Percentiles rank a stretch among this genome's conserved stretches.
Conservation (phyloP, 495 filamentous ascomycete genomes). For the Immersiella caudata region DNA sequence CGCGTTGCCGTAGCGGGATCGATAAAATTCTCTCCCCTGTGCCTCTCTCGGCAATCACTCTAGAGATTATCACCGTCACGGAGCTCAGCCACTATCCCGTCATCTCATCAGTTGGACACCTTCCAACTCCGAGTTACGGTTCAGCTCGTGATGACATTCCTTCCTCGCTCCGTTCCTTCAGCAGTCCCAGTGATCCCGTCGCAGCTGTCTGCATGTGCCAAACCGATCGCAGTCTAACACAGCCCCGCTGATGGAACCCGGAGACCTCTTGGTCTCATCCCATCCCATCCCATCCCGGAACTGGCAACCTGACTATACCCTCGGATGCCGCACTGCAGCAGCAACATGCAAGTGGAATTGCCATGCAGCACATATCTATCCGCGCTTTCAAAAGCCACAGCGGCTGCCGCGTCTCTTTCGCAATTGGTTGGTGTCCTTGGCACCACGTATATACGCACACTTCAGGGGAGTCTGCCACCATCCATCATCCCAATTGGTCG, state of each 20-base stretch:
- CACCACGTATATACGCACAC: background rate
- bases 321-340: background rate
- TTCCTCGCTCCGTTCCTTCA: too few relatives aligned
- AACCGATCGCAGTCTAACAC: background rate
- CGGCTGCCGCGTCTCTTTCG: slow-evolving; percentile 23
- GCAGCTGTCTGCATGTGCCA: too few relatives aligned
- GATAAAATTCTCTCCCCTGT: background rate
- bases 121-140: too few relatives aligned
- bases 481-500: background rate
- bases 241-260: background rate
- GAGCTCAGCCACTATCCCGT: too few relatives aligned
- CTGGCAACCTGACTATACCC: background rate
- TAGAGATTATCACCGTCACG: background rate
- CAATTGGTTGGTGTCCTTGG: slow-evolving; percentile 1
- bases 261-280: background rate
- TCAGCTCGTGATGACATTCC: too few relatives aligned
- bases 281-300: background rate
- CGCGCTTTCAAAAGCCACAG: slow-evolving; percentile 24
- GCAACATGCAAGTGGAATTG: slow-evolving; percentile 2
- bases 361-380: background rate
- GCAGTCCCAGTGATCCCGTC: too few relatives aligned
- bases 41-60: background rate
- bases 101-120: too few relatives aligned
- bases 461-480: background rate
- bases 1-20: background rate